These are phyloP conservation scores for Rheum nobile DNA, from an alignment of 148 eudicot genomes.

Conservation along the genomic window DNA sequence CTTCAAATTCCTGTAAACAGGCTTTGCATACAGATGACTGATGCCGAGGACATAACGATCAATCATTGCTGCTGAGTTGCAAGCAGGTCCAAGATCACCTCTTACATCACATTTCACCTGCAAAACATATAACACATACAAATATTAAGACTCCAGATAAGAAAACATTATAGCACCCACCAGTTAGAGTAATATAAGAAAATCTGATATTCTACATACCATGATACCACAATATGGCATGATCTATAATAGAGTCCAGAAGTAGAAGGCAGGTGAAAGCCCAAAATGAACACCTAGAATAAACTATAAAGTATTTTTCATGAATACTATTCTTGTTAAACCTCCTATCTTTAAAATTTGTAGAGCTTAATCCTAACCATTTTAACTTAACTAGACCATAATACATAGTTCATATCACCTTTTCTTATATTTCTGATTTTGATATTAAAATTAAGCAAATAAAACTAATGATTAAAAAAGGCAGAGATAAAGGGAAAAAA, in stretches of 20 bases:
- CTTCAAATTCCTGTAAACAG: constrained; percentile 56
- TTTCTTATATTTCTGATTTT: not conserved
- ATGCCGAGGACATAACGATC: constrained; percentile 68
- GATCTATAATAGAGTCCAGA: not conserved
- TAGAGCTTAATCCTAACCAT: not conserved
- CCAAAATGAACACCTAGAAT: not conserved
- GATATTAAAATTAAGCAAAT: not conserved
- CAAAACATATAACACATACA: not conserved
- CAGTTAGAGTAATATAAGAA: not conserved
- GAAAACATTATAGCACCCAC: not conserved
- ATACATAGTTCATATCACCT: not conserved
- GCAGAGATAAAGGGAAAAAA: not conserved
- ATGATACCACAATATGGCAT: not conserved
- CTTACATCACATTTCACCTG: constrained; percentile 65
- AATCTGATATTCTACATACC: not conserved
- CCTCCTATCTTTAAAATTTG: not conserved
- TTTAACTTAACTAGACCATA: not conserved
- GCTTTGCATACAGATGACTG: constrained; percentile 58
- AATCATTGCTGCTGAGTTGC: constrained; percentile 81
- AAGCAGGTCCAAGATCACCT: constrained; percentile 74
- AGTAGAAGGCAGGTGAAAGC: not conserved
- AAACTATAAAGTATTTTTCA: not conserved
- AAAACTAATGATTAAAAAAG: not conserved
- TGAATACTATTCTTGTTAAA: not conserved
- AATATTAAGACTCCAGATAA: not conserved